phyloP scores from a whole-genome alignment of 2,329 filamentous ascomycete genomes.

The Aurifilum marmelostoma region DNA sequence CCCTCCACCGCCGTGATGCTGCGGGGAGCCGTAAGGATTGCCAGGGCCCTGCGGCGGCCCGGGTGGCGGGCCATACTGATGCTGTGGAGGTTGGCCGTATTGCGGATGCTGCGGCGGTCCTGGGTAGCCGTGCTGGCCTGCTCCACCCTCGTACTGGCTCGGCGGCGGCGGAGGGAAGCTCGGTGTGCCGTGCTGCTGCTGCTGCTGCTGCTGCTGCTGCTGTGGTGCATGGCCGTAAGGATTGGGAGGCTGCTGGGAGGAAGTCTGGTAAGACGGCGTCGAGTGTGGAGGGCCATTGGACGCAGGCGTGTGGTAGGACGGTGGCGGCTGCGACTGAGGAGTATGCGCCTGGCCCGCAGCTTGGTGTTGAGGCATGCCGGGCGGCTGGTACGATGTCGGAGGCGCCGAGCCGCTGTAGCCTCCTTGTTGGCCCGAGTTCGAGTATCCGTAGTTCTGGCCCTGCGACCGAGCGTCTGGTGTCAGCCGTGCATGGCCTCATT shows the following conservation, averaged over 20 bases:
- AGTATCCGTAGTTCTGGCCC: conserved; percentile 65
- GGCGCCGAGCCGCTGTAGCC: conserved; percentile 67
- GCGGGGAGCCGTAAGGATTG: conserved; percentile 32
- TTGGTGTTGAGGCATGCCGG: conserved; percentile 33
- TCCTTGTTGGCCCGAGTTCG: conserved; percentile 55
- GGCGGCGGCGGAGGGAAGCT: conserved; percentile 26
- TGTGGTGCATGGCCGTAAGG: conserved; percentile 36
- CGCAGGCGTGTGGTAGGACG: conserved; percentile 33
- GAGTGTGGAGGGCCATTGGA: conserved; percentile 32
- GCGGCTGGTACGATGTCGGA: conserved; percentile 59
- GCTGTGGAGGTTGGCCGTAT: conserved; percentile 30
- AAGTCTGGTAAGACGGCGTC: conserved; percentile 30
- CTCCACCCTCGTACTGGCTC: conserved; percentile 21
- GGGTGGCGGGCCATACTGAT: conserved; percentile 30
- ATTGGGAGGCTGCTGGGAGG: conserved; percentile 11
- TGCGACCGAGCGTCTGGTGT: background rate
- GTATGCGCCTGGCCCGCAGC: conserved; percentile 36
- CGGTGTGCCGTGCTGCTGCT: conserved; percentile 25
- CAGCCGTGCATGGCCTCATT: background rate
- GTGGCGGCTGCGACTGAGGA: conserved; percentile 28
- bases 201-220: conserved; percentile 18
- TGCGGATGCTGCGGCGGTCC: conserved; percentile 24
- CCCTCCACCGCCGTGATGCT: conserved; percentile 26
- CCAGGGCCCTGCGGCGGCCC: conserved; percentile 32
- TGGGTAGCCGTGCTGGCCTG: conserved; percentile 24